Percentiles rank a stretch among this genome's conserved stretches.
Conservation (phyloP, 2,329 filamentous ascomycete genomes). For the Colletotrichum filicis region DNA sequence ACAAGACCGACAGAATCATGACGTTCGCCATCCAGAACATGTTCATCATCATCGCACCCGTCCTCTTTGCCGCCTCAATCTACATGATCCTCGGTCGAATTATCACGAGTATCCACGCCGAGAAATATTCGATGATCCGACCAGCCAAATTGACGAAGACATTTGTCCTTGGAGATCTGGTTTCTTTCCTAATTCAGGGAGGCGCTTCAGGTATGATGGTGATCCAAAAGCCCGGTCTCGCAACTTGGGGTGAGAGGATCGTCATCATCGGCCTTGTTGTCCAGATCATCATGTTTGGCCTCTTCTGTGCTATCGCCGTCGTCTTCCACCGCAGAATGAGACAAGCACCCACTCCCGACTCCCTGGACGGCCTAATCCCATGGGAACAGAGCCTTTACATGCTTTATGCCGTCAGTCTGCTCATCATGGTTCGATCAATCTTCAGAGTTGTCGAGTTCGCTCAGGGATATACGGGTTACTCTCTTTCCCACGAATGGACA, state of each 20-base stretch:
- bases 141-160: slow-evolving; percentile 59
- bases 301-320: slow-evolving; percentile 59
- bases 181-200: slow-evolving; percentile 46
- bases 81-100: slow-evolving; percentile 61
- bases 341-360: neutral
- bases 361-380: neutral
- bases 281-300: slow-evolving; percentile 64
- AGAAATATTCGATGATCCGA: slow-evolving; percentile 45
- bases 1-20: slow-evolving; percentile 38
- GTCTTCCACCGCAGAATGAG: slow-evolving; percentile 52
- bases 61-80: slow-evolving; percentile 59
- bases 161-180: slow-evolving; percentile 64
- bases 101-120: slow-evolving; percentile 49
- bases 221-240: slow-evolving; percentile 44
- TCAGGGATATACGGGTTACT: slow-evolving; percentile 52
- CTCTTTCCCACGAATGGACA: slow-evolving; percentile 52
- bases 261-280: slow-evolving; percentile 66
- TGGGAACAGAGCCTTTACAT: slow-evolving; percentile 18
- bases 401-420: slow-evolving; percentile 17
- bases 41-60: slow-evolving; percentile 46
- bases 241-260: slow-evolving; percentile 37
- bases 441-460: slow-evolving; percentile 61
- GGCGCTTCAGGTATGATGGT: slow-evolving; percentile 43
- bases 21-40: slow-evolving; percentile 46
- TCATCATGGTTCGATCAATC: slow-evolving; percentile 53